A percentile compares a stretch with the other conserved stretches of the same genome.
Conservation (phyloP, 129 eudicot species). For the Flaveria ramosissima region DNA sequence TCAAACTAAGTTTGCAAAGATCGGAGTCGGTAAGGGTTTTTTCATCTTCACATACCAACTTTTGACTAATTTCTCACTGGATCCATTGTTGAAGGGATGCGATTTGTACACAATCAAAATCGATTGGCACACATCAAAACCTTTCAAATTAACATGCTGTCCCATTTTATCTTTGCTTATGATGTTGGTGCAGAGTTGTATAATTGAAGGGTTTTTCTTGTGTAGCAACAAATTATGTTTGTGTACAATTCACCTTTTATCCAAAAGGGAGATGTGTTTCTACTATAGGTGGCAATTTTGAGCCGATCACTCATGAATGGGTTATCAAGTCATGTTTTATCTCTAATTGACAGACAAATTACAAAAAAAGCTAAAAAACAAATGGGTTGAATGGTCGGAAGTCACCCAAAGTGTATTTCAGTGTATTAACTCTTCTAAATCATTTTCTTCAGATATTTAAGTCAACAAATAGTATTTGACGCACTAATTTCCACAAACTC, state of each 20-base stretch:
- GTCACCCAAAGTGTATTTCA: conserved; percentile 4
- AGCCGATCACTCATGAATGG: conserved; percentile 3
- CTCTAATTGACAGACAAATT: neutral
- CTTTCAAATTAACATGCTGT: neutral
- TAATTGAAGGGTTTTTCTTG: neutral
- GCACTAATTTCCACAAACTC: neutral
- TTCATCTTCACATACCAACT: conserved; percentile 14
- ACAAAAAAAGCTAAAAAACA: neutral
- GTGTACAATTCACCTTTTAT: neutral
- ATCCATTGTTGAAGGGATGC: conserved; percentile 9
- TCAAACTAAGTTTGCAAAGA: conserved; percentile 86
- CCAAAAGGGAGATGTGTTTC: conserved; percentile 7
- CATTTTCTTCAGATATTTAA: neutral
- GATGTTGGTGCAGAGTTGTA: neutral
- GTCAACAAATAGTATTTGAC: neutral
- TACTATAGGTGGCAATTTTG: conserved; percentile 12
- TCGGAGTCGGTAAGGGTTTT: conserved; percentile 80
- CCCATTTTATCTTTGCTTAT: neutral
- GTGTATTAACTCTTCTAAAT: neutral
- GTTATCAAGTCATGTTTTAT: neutral
- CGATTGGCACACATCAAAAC: neutral
- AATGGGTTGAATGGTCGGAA: neutral
- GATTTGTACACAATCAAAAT: conserved; percentile 1
- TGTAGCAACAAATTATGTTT: neutral
- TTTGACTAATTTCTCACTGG: conserved; percentile 15